phyloP scores from a whole-genome alignment of 495 filamentous ascomycete genomes.

The Penicillium atrosanguineum region DNA sequence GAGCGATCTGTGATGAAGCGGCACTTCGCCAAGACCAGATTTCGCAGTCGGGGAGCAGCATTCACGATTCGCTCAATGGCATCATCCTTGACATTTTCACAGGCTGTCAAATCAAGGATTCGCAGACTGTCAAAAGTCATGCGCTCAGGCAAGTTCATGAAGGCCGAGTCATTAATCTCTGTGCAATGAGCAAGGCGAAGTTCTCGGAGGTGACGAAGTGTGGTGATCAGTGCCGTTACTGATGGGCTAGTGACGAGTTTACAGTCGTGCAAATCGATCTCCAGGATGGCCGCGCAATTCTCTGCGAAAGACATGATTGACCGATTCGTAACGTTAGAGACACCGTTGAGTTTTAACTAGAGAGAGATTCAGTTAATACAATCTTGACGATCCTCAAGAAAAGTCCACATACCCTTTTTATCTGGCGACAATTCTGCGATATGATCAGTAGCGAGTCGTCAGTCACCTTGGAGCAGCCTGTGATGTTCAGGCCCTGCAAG shows the following conservation, averaged over 20 bases:
- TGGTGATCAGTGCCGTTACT: constrained; percentile 71
- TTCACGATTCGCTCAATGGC: constrained; percentile 83
- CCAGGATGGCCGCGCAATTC: constrained; percentile 86
- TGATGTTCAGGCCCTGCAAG: constrained; percentile 92
- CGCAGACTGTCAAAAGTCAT: constrained; percentile 79
- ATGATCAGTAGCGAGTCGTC: constrained; percentile 82
- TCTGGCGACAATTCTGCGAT: constrained; percentile 75
- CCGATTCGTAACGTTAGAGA: constrained; percentile 70
- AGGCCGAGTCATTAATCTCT: constrained; percentile 79
- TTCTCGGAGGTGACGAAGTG: constrained; percentile 80
- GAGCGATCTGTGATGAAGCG: constrained; percentile 85
- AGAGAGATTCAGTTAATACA: background rate
- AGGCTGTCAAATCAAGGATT: constrained; percentile 91
- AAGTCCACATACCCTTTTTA: constrained; percentile 71
- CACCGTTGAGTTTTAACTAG: constrained; percentile 92
- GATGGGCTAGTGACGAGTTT: constrained; percentile 74
- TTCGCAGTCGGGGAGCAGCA: constrained; percentile 82
- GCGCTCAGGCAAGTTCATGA: constrained; percentile 71
- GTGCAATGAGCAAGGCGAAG: constrained; percentile 81
- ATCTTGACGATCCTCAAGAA: background rate
- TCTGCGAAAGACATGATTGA: constrained; percentile 82
- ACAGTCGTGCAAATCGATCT: constrained; percentile 94
- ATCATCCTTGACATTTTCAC: constrained; percentile 75
- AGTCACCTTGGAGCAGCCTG: constrained; percentile 77
- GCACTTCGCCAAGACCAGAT: constrained; percentile 93